A percentile compares a stretch with the other conserved stretches of the same genome.
Conservation (phyloP, 345 rosid genomes). For the Aethionema arabicum region DNA sequence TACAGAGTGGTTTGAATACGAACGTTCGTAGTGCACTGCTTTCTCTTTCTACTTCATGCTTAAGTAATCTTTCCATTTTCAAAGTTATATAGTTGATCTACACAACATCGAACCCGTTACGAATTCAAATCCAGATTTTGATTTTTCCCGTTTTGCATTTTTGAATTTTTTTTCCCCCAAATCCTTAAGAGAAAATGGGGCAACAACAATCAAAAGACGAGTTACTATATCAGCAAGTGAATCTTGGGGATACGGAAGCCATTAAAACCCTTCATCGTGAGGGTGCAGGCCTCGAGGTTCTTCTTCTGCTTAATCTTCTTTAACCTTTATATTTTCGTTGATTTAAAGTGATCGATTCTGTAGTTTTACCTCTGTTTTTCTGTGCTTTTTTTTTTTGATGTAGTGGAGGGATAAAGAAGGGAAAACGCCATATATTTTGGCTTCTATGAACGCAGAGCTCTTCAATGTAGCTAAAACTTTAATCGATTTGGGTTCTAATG, state of each 20-base stretch:
- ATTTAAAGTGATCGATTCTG: neutral
- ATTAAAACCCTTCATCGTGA: constrained; percentile 65
- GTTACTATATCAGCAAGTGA: constrained; percentile 64
- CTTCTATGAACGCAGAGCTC: constrained; percentile 55
- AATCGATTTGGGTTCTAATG: constrained; percentile 79
- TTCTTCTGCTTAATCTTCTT: neutral
- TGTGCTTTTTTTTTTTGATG: neutral
- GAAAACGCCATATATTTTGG: constrained; percentile 72
- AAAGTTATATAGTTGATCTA: too few relatives aligned
- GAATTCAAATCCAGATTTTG: neutral
- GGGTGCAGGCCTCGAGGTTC: constrained; percentile 84
- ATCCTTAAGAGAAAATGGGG: constrained; percentile 44
- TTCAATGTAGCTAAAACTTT: constrained; percentile 59
- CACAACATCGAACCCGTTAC: too few relatives aligned
- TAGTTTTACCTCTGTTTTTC: neutral
- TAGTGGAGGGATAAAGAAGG: constrained; percentile 81
- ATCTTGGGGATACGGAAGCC: constrained; percentile 52
- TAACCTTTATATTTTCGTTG: neutral
- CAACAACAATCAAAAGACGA: constrained; percentile 72
- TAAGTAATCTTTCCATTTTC: too few relatives aligned
- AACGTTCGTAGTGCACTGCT: too few relatives aligned
- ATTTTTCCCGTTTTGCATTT: neutral
- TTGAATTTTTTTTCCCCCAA: too few relatives aligned
- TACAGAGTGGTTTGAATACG: too few relatives aligned
- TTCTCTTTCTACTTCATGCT: too few relatives aligned